Evolutionary conservation across 257 asterid species (phyloP).

Genomic region (Solanum pimpinellifolium): DNA sequence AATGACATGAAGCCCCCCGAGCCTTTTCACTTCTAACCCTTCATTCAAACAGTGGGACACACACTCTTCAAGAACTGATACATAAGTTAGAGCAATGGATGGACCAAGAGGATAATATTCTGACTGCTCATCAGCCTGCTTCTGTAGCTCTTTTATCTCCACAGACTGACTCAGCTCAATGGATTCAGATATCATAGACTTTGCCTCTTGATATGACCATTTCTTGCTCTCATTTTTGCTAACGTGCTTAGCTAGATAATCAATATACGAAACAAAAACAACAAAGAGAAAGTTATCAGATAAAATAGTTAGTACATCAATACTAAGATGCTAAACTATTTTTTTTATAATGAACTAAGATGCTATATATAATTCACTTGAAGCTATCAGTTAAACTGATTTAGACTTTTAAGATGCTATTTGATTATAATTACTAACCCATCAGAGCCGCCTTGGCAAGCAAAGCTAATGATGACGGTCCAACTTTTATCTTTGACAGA

Average conservation of each 20-base stretch:
- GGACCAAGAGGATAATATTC: conserved; percentile 92
- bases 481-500: conserved; percentile 73
- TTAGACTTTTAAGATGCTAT: background rate
- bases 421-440: conserved; percentile 42
- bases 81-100: conserved; percentile 78
- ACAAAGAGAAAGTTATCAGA: background rate
- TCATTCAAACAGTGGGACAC: conserved; percentile 71
- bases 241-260: conserved; percentile 59
- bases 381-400: background rate
- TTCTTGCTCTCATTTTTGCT: conserved; percentile 72
- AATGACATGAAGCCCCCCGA: conserved; percentile 96
- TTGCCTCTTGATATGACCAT: conserved; percentile 63
- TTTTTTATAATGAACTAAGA: background rate
- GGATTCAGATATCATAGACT: conserved; percentile 61
- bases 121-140: conserved; percentile 61
- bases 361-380: background rate
- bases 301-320: background rate
- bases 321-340: background rate
- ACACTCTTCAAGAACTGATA: conserved; percentile 75
- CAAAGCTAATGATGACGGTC: conserved; percentile 86
- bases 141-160: conserved; percentile 55
- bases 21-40: conserved; percentile 86
- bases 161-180: conserved; percentile 73
- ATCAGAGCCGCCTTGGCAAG: conserved; percentile 73
- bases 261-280: background rate